Evolutionary conservation across 2,329 filamentous ascomycete species (phyloP).

Genomic region (Sclerotinia spermophila): DNA sequence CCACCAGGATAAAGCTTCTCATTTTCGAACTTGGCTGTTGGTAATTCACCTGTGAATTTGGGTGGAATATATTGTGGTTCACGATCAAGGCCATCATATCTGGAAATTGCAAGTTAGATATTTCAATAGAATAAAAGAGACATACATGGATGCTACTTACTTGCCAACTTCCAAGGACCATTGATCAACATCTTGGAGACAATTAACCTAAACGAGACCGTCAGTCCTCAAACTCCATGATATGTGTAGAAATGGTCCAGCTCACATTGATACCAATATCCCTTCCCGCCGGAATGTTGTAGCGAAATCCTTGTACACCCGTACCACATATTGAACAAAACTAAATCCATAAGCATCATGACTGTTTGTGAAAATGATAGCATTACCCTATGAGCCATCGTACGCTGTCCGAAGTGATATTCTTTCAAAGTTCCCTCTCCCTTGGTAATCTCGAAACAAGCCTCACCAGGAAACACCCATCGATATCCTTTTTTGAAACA

Average conservation of each 20-base stretch:
- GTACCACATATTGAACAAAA: constrained; percentile 53
- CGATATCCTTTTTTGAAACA: constrained; percentile 51
- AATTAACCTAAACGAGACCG: constrained; percentile 20
- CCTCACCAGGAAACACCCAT: constrained; percentile 37
- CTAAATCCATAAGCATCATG: constrained; percentile 33
- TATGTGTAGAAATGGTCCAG: not conserved
- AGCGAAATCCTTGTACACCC: constrained; percentile 39
- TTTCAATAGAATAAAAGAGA: not conserved
- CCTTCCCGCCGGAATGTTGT: constrained; percentile 33
- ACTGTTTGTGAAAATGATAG: not conserved
- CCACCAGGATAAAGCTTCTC: constrained; percentile 28
- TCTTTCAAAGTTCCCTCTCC: constrained; percentile 43
- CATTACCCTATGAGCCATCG: constrained; percentile 42
- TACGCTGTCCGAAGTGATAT: constrained; percentile 45
- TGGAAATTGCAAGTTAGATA: not conserved
- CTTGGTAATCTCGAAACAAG: constrained; percentile 45
- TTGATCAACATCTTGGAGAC: constrained; percentile 26
- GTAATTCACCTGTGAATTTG: constrained; percentile 20
- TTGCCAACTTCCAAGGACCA: constrained; percentile 20
- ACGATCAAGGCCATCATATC: constrained; percentile 23
- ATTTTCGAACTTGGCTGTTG: constrained; percentile 22
- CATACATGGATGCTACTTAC: constrained; percentile 1
- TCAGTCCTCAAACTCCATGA: not conserved
- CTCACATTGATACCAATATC: constrained; percentile 44
- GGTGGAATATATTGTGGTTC: constrained; percentile 24